These are phyloP conservation scores for Physcia stellaris DNA, from an alignment of 495 filamentous ascomycete genomes.

Conservation along the genomic window DNA sequence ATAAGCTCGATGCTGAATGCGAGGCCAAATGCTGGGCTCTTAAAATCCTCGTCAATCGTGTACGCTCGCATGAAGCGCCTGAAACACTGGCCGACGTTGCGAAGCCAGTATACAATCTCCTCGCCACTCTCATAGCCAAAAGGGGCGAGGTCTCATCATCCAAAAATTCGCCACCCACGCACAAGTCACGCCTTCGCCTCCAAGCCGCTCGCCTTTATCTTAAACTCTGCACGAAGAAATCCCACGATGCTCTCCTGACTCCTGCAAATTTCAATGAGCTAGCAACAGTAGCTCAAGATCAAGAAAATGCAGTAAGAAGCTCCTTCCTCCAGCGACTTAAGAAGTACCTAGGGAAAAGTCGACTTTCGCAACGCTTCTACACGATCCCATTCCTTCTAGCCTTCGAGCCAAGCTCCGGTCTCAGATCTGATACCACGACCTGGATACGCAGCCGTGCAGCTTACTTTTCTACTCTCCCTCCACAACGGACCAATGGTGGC, in stretches of 20 bases:
- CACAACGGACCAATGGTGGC: constrained; percentile 18
- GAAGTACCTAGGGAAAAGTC: constrained; percentile 61
- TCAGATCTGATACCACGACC: constrained; percentile 61
- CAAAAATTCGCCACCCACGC: constrained; percentile 55
- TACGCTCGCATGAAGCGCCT: constrained; percentile 50
- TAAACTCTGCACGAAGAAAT: constrained; percentile 62
- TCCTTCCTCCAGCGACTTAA: constrained; percentile 73
- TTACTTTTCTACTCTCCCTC: constrained; percentile 24
- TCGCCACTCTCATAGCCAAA: constrained; percentile 57
- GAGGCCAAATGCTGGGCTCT: constrained; percentile 81
- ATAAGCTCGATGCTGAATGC: constrained; percentile 65
- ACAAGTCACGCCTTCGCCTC: constrained; percentile 66
- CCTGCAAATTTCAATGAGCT: constrained; percentile 66
- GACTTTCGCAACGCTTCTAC: constrained; percentile 68
- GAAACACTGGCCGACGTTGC: constrained; percentile 41
- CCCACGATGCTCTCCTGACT: constrained; percentile 63
- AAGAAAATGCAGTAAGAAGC: constrained; percentile 53
- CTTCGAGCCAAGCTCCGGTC: constrained; percentile 60
- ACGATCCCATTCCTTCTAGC: constrained; percentile 78
- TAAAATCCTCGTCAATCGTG: constrained; percentile 73
- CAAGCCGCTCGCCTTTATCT: constrained; percentile 68
- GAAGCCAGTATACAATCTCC: constrained; percentile 55
- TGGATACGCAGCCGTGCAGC: constrained; percentile 74
- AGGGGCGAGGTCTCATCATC: constrained; percentile 69
- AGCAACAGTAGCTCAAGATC: constrained; percentile 66